Conservation (phyloP, 2,329 filamentous ascomycete species). For the Scolecobasidium constrictum region DNA sequence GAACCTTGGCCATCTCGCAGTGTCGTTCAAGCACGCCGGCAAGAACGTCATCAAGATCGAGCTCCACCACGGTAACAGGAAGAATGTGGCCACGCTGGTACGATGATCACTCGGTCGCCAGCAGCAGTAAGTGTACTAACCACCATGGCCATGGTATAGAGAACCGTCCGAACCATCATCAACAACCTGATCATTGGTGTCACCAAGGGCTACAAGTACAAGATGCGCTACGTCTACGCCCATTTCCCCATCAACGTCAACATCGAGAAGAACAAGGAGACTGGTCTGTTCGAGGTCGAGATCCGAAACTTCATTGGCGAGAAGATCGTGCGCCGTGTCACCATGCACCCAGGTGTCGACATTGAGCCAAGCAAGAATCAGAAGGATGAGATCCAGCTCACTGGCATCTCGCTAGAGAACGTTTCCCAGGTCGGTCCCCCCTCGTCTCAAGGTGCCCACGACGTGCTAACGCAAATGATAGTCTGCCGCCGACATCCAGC, state of each 20-base stretch:
- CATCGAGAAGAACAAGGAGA: slow-evolving; percentile 91
- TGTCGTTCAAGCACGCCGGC: slow-evolving; percentile 85
- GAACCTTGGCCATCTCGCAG: slow-evolving; percentile 91
- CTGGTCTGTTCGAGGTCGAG: slow-evolving; percentile 81
- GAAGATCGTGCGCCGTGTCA: slow-evolving; percentile 93
- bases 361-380: slow-evolving; percentile 81
- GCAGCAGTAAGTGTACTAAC: slow-evolving; percentile 33
- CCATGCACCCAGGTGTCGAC: slow-evolving; percentile 82
- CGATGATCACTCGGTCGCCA: neutral
- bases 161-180: slow-evolving; percentile 95
- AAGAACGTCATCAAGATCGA: slow-evolving; percentile 88
- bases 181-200: slow-evolving; percentile 98
- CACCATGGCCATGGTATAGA: slow-evolving; percentile 78
- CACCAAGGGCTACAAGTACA: slow-evolving; percentile 99
- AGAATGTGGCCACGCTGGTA: slow-evolving; percentile 84
- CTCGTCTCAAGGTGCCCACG: too few species aligned
- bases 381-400: slow-evolving; percentile 95
- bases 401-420: slow-evolving; percentile 90
- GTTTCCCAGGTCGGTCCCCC: slow-evolving; percentile 97
- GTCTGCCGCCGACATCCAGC: slow-evolving; percentile 93
- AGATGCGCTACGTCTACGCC: slow-evolving; percentile 99
- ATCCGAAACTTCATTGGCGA: slow-evolving; percentile 99
- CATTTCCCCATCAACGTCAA: slow-evolving; percentile 99
- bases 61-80: slow-evolving; percentile 91
- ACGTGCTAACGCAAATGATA: too few species aligned